Conservation (phyloP, 1,284 basidiomycete genomes). For the Cutaneotrichosporon sp. region DNA sequence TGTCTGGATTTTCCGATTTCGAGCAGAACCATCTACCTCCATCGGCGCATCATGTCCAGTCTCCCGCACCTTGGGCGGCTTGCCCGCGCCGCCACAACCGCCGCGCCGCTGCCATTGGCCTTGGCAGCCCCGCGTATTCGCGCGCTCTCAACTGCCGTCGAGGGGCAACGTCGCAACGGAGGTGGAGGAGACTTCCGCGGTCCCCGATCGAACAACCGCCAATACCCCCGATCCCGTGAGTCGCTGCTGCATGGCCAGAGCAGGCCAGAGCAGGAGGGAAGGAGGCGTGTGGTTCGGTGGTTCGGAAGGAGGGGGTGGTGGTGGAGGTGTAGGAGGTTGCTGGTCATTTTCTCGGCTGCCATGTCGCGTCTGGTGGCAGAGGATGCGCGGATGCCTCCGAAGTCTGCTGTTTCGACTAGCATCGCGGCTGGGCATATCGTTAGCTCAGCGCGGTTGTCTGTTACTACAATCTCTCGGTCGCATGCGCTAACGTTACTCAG, state of each 20-base stretch:
- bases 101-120: background rate
- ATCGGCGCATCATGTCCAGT: slow-evolving; percentile 13
- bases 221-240: background rate
- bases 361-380: no score
- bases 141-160: slow-evolving; percentile 6
- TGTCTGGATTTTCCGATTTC: slow-evolving; percentile 13
- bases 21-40: background rate
- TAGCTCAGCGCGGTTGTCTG: background rate
- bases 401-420: no score
- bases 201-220: background rate
- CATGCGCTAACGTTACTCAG: background rate
- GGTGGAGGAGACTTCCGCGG: background rate
- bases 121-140: background rate
- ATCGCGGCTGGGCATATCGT: no score
- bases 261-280: no score
- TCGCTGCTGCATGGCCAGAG: background rate
- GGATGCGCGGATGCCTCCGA: no score
- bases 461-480: background rate
- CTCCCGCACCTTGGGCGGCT: slow-evolving; percentile 14
- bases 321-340: no score
- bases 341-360: no score
- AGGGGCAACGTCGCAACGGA: background rate
- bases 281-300: background rate
- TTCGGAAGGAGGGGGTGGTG: no score
- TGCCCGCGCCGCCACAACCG: background rate